phyloP scores from a whole-genome alignment of 805 yeast genomes.

The Wickerhamiella domercqiae region DNA sequence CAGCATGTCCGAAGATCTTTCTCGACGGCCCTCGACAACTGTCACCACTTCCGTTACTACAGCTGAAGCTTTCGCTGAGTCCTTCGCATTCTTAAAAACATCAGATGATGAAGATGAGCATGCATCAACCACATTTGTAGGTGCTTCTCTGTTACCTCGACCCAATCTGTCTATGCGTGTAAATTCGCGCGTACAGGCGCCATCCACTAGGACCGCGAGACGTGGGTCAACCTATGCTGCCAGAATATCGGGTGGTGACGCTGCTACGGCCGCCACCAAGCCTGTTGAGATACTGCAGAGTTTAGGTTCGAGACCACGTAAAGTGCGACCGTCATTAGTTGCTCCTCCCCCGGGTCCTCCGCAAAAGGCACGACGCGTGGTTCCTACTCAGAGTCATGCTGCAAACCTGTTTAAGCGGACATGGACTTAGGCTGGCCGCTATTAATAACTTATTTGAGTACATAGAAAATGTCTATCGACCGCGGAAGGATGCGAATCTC shows the following conservation, averaged over 20 bases:
- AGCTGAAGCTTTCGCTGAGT: constrained; percentile 10
- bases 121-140: neutral
- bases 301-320: constrained; percentile 1
- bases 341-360: constrained; percentile 5
- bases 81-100: constrained; percentile 9
- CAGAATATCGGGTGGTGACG: constrained; percentile 7
- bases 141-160: neutral
- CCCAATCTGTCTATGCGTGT: neutral
- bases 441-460: no score
- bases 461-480: no score
- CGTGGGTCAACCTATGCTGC: constrained; percentile 9
- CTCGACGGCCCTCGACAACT: constrained; percentile 7
- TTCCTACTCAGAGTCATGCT: constrained; percentile 3
- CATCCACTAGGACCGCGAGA: neutral
- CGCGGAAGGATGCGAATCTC: no score
- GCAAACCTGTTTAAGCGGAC: constrained; percentile 7
- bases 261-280: constrained; percentile 2
- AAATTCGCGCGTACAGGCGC: neutral
- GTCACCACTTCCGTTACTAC: neutral
- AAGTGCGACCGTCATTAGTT: constrained; percentile 3
- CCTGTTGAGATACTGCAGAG: constrained; percentile 10
- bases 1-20: constrained; percentile 13
- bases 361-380: constrained; percentile 4
- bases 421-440: constrained; percentile 9
- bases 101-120: neutral